phyloP scores from a whole-genome alignment of 176 grass and related monocot species.

The Oropetium thomaeum region DNA sequence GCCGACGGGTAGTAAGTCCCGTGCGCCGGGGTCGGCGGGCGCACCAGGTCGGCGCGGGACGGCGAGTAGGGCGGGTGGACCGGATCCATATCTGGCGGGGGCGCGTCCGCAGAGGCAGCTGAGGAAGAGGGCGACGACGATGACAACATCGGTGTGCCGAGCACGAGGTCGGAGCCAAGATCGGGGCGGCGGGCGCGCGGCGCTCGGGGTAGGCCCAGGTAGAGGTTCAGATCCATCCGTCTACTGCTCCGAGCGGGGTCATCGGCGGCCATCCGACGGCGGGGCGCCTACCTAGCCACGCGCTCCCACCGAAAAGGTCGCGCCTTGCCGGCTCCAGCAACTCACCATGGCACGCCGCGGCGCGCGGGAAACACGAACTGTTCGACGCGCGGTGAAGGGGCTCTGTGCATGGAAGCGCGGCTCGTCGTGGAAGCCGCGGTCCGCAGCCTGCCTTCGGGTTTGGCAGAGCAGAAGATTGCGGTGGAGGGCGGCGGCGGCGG shows the following conservation, averaged over 20 bases:
- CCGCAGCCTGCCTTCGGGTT: neutral
- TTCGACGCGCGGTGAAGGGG: neutral
- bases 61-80: slow-evolving; percentile 35
- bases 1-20: slow-evolving; percentile 27
- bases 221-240: slow-evolving; percentile 98
- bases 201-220: slow-evolving; percentile 76
- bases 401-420: neutral
- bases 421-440: neutral
- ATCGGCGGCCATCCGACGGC: slow-evolving; percentile 48
- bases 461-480: neutral
- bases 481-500: neutral
- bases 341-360: slow-evolving; percentile 7
- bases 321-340: neutral
- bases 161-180: slow-evolving; percentile 90
- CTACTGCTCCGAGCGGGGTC: slow-evolving; percentile 56
- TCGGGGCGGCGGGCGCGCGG: slow-evolving; percentile 60
- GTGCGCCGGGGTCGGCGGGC: slow-evolving; percentile 38
- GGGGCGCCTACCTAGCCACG: slow-evolving; percentile 2
- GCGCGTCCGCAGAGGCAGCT: slow-evolving; percentile 51
- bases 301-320: neutral
- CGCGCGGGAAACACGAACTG: neutral
- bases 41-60: slow-evolving; percentile 33
- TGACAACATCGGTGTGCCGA: slow-evolving; percentile 58
- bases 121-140: slow-evolving; percentile 50
- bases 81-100: slow-evolving; percentile 21